Base-by-base conservation (phyloP, 2,329 filamentous ascomycete species). In the Emydomyces testavorans region DNA sequence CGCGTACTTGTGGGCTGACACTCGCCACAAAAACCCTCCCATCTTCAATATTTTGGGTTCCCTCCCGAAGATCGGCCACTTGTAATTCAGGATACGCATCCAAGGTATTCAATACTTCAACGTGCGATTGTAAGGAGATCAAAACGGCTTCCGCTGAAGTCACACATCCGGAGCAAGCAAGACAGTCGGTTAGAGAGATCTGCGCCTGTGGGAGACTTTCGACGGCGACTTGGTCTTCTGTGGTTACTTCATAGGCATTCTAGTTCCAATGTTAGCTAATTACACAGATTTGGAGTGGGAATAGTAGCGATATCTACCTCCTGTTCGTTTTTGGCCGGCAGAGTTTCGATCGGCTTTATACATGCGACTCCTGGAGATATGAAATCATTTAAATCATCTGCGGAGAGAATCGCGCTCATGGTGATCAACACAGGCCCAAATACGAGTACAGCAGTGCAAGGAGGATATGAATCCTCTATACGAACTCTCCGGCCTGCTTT, bases 321-420 rank as follows among this genome's bases (percentile, higher is more conserved):
- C 20, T 69, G 64, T 20, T 76, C 66, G 28, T 76, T 69, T 54
- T 76, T 73, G 42, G 75, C 67, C 1, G 92, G 90, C 11, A 98
- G 78, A 1, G 87, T 93, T 66, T 98, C 92, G 63, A 98, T 77
- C 23, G 92, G 92, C 62, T 98, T 96, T 67, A 98, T 96, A 70
- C 92, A 98, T 53, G 92, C 92, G 61, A 98, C 89, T 53, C 90
- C 89, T 11, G 92, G 92, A 49, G 85, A 92, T 64, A 98, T 98
- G 71, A 98, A 98, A 74, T 98, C 92, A 73, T 98, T 98, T 52
- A 98, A 75, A 65, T 95, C 89, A 72, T 98, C 90, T 60, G 84
- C 83, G 49, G 89, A 96, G 60, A 98, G 83, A 60, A 98, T 98
- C 53, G 92, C 92, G 64, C 88, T 94, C 92, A 98, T 98, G 53